A percentile compares a stretch with the other conserved stretches of the same genome.
These are phyloP conservation scores for Acacia acuminata DNA, from an alignment of 306 rosid species.

Conservation along the genomic window DNA sequence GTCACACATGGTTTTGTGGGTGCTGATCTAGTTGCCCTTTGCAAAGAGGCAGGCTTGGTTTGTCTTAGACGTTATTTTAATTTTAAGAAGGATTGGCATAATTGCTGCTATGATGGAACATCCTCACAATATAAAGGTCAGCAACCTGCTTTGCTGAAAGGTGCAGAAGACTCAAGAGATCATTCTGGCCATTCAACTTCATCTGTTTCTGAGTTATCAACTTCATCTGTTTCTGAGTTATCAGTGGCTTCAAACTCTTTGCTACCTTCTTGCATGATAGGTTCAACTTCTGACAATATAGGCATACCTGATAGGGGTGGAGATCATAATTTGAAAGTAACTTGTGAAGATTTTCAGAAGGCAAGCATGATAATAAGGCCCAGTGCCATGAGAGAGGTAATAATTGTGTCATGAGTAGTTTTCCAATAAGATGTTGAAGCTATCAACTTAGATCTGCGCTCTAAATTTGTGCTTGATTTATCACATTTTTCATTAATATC, in stretches of 20 bases:
- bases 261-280: conserved; percentile 35
- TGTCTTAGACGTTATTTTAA: conserved; percentile 59
- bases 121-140: conserved; percentile 24
- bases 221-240: conserved; percentile 46
- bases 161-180: conserved; percentile 30
- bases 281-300: conserved; percentile 34
- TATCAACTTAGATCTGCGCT: conserved; percentile 5
- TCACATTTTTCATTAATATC: not conserved
- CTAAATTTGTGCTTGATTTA: conserved; percentile 19
- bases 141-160: conserved; percentile 36
- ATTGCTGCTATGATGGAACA: conserved; percentile 25
- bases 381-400: conserved; percentile 99
- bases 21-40: conserved; percentile 85
- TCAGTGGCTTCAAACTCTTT: conserved; percentile 34
- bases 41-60: conserved; percentile 75
- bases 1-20: conserved; percentile 91
- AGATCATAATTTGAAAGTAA: conserved; percentile 51
- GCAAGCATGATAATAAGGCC: conserved; percentile 84
- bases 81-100: conserved; percentile 33
- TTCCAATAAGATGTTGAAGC: not conserved
- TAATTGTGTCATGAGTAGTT: conserved; percentile 18
- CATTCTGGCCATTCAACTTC: conserved; percentile 41
- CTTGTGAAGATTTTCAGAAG: conserved; percentile 79
- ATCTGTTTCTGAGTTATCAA: conserved; percentile 25
- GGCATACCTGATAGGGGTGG: conserved; percentile 37